Base-by-base conservation (phyloP, 176 grass and related monocot species). In the Canna indica region DNA sequence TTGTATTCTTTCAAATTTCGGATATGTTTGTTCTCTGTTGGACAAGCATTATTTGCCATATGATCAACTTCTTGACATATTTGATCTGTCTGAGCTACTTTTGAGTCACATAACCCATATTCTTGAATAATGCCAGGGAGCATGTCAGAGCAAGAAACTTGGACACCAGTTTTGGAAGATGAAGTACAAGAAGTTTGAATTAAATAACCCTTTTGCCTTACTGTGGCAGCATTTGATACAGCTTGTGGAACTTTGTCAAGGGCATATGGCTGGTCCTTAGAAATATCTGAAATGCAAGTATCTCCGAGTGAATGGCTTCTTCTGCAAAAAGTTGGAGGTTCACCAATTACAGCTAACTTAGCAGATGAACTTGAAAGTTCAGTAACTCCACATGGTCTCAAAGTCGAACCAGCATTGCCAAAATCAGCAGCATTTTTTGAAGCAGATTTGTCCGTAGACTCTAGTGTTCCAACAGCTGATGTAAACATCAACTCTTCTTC, bases 401-500 rank as follows among this genome's bases (percentile, higher is more conserved):
- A 68, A 75, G 59, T 63, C 58, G 74, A 81, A 78, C 59, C 69
- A 82, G 82, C 76, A 74, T 75, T 22, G 17, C 60, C 68, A 59
- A 59, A 44, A 33, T 47, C 57, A 77, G 34, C 45, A 53, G 46
- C 33, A 30, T 74, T 64, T 47, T 62, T 66, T 79, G 81, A 27
- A 67, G 35, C 12, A 74, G 36, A 61, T 72, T 61, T 6, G 14
- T 70, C 79, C 45, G 42, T 70, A 63, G 78, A 75, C 47, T 82
- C 78, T 73, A 79, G 70, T 7, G 61, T 73, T 36, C 58, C 60
- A 72, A 59, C 56, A 65, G 39, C 72, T 57, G 81, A 82, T 42
- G 76, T 87, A 50, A 82, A 77, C 35, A 72, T 26, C 42, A 83
- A 36, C 7, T 82, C 72, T 26, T 87, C 76, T 72, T 80, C 58